Percentiles rank a stretch among this genome's conserved stretches.
Conservation (phyloP, 164 flowering plant species). For the Umbilicus rupestris region DNA sequence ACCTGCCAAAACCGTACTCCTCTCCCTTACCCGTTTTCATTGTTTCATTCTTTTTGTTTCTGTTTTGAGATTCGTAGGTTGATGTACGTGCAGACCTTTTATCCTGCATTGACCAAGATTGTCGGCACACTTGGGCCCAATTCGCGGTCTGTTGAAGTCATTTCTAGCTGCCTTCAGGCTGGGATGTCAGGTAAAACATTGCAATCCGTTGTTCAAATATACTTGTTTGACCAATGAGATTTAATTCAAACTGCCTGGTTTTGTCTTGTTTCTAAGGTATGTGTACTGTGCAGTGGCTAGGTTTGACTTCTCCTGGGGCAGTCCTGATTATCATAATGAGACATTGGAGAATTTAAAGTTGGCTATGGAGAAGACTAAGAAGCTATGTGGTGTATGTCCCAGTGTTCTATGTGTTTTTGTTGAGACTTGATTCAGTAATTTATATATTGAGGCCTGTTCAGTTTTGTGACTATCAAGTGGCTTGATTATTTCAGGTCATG, state of each 20-base stretch:
- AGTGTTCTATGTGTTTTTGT: not conserved
- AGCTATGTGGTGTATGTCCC: constrained; percentile 67
- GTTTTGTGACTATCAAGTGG: not conserved
- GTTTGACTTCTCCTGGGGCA: constrained; percentile 79
- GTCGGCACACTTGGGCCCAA: constrained; percentile 85
- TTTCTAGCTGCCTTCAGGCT: constrained; percentile 73
- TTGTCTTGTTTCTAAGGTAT: not conserved
- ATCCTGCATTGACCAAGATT: constrained; percentile 84
- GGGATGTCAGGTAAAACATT: constrained; percentile 80
- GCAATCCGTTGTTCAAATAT: not conserved
- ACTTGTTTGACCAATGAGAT: too few relatives aligned
- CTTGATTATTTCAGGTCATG: constrained; percentile 53
- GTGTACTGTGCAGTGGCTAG: constrained; percentile 39
- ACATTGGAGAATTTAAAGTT: constrained; percentile 52
- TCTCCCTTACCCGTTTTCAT: not conserved
- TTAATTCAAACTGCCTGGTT: not conserved
- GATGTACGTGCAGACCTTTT: constrained; percentile 42
- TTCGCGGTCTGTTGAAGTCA: constrained; percentile 68
- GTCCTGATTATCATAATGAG: constrained; percentile 55
- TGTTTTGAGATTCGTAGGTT: not conserved
- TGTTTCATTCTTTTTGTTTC: not conserved
- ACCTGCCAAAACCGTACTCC: constrained; percentile 63
- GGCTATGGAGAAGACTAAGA: constrained; percentile 51
- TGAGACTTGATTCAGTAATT: not conserved
- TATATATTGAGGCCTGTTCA: not conserved